Base-by-base conservation (phyloP, 495 filamentous ascomycete genomes). In the Penicillium psychrofluorescens region DNA sequence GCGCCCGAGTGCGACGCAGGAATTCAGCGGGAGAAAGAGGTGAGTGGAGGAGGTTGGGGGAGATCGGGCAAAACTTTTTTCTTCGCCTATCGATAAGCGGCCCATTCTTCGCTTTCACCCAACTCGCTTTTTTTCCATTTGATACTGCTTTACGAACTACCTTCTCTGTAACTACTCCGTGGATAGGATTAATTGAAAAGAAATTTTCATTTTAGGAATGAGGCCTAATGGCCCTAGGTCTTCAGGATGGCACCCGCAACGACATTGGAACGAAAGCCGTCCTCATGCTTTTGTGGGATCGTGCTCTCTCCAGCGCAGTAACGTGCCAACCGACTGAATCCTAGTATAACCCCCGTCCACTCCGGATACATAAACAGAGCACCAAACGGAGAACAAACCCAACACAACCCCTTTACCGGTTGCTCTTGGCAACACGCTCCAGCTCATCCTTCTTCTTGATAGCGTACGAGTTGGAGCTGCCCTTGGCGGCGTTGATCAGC, bases 371-470 rank as follows among this genome's bases (percentile, higher is more conserved):
- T 62, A 66, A 61, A 68, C 62, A 59, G 48, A 63, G 58, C 53
- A 67, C 59, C 59, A 71, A 71, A 71, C 67, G 67, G 65, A 70
- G 63, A 70, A 67, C 57, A 61, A 56, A 56, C 54, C 64, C 61
- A 67, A 63, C 53, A 61, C 52, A 57, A 53, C 45, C 62, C 60
- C 54, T 72, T 72, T 97, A 98, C 84, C 92, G 87, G 83, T 98
- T 98, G 77, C 81, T 87, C 88, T 98, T 98, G 72, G 92, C 92
- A 67, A 98, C 92, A 85, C 92, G 92, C 84, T 98, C 92, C 75
- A 99, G 71, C 84, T 99, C 94, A 71, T 99, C 92, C 90, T 99
- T 99, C 88, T 99, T 99, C 88, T 99, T 99, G 80, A 99, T 99
- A 52, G 92, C 92, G 67, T 97, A 99, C 51, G 88, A 95, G 87